phyloP scores from a whole-genome alignment of 129 eudicot genomes.

The Flaveria ramosissima region DNA sequence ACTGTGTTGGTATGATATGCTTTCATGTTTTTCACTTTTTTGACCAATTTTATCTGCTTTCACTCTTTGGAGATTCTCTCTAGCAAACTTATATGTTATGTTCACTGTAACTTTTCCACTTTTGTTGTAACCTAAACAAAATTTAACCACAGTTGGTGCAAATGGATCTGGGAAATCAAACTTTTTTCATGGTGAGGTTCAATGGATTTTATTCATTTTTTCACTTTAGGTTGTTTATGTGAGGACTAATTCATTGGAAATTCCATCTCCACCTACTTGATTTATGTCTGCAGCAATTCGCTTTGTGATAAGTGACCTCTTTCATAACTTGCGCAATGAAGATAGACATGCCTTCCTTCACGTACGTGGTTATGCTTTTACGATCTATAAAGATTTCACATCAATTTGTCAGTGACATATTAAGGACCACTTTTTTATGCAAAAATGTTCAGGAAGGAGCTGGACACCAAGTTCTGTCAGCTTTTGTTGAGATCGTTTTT shows the following conservation, averaged over 20 bases:
- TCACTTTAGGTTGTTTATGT: slow-evolving; percentile 4
- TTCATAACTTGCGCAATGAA: slow-evolving; percentile 90
- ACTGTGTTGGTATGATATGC: slow-evolving; percentile 77
- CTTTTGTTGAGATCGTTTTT: slow-evolving; percentile 98
- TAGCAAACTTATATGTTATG: background rate
- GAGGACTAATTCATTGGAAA: slow-evolving; percentile 21
- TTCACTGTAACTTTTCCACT: background rate
- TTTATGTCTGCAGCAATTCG: slow-evolving; percentile 72
- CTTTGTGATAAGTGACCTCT: slow-evolving; percentile 91
- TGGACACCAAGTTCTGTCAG: slow-evolving; percentile 94
- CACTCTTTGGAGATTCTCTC: background rate
- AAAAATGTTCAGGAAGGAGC: slow-evolving; percentile 82
- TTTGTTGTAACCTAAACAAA: background rate
- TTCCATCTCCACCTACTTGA: slow-evolving; percentile 1
- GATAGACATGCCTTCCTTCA: slow-evolving; percentile 93
- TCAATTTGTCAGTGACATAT: slow-evolving; percentile 3
- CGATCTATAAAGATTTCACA: slow-evolving; percentile 12
- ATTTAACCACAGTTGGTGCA: slow-evolving; percentile 85
- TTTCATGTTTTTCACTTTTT: background rate
- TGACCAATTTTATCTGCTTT: slow-evolving; percentile 1
- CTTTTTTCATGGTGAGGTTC: slow-evolving; percentile 69
- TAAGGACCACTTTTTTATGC: slow-evolving; percentile 7
- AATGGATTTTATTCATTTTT: background rate
- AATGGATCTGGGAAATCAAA: slow-evolving; percentile 99
- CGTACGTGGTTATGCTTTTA: slow-evolving; percentile 52